Base-by-base conservation (phyloP, 805 yeast genomes). In the Cyberlindnera samutprakarnensis region DNA sequence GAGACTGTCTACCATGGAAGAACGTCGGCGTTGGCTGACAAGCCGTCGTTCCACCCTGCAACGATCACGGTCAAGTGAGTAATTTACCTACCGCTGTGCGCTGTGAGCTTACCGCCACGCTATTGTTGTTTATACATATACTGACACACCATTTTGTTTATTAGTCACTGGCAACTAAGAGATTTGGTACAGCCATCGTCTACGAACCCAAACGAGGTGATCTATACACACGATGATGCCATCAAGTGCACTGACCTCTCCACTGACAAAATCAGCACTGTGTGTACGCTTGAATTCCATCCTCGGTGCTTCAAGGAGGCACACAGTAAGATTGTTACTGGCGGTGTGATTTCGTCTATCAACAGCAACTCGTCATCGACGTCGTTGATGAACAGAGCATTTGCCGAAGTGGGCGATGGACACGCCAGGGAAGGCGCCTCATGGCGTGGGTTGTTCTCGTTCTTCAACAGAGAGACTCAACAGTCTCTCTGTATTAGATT, bases 101-200 rank as follows among this genome's bases (percentile, higher is more conserved):
- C n/a, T n/a, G n/a, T n/a, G n/a, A n/a, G n/a, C n/a, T n/a, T n/a
- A n/a, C n/a, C n/a, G n/a, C n/a, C n/a, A n/a, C n/a, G n/a, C n/a
- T n/a, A n/a, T n/a, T n/a, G n/a, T n/a, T n/a, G n/a, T n/a, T 34
- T 16, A 23, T 46, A 17, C 16, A 12, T 13, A 4, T 7, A 27
- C 30, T 28, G 28, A 19, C 33, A 16, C 18, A 18, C 15, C 25
- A 15, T n/a, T 9, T 2, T 12, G 14, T 22, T 13, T 7, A 24
- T 13, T 18, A 46, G 54, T 16, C 79, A 85, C 59, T 86, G 94
- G 94, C 95, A 85, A 54, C 62, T 86, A 20, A 64, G 94, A 23
- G 90, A 86, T 49, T 64, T 86, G 47, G 61, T 86, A 6, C 71
- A 75, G 42, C 68, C 70, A 12, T 58, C 64, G 13, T 53, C 78